Conservation (phyloP, 345 rosid species). For the Eucalyptus tenuipes region DNA sequence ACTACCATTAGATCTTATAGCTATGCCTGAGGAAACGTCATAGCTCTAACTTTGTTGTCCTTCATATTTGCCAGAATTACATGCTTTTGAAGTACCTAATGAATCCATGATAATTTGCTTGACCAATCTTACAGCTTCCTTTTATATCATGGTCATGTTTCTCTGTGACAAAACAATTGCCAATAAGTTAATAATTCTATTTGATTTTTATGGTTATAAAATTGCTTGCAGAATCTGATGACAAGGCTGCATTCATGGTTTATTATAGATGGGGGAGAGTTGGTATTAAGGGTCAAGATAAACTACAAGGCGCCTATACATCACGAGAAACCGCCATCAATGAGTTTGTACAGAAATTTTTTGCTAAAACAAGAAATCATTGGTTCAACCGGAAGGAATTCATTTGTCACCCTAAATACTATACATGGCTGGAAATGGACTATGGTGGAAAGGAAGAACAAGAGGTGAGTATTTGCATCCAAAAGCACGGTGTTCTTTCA, state of each 20-base stretch:
- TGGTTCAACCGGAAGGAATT: constrained; percentile 59
- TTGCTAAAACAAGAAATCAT: constrained; percentile 49
- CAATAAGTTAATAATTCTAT: neutral
- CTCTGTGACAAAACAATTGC: neutral
- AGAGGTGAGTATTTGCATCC: constrained; percentile 27
- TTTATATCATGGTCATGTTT: neutral
- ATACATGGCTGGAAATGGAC: constrained; percentile 82
- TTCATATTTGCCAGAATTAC: neutral
- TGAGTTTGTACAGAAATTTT: constrained; percentile 54
- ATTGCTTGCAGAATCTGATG: constrained; percentile 62
- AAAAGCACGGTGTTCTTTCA: neutral
- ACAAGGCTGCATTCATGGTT: constrained; percentile 44
- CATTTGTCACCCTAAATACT: constrained; percentile 37
- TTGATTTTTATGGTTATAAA: neutral
- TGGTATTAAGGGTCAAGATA: constrained; percentile 78
- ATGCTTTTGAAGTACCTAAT: neutral
- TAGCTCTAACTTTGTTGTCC: neutral
- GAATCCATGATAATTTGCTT: neutral
- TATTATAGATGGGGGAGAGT: constrained; percentile 90
- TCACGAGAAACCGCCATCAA: constrained; percentile 33
- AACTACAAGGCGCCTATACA: constrained; percentile 55
- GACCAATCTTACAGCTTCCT: neutral
- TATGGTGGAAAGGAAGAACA: constrained; percentile 38
- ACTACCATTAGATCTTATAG: neutral
- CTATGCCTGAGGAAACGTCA: neutral